phyloP scores from a whole-genome alignment of 2,329 filamentous ascomycete genomes.

The Paramyrothecium roridum region DNA sequence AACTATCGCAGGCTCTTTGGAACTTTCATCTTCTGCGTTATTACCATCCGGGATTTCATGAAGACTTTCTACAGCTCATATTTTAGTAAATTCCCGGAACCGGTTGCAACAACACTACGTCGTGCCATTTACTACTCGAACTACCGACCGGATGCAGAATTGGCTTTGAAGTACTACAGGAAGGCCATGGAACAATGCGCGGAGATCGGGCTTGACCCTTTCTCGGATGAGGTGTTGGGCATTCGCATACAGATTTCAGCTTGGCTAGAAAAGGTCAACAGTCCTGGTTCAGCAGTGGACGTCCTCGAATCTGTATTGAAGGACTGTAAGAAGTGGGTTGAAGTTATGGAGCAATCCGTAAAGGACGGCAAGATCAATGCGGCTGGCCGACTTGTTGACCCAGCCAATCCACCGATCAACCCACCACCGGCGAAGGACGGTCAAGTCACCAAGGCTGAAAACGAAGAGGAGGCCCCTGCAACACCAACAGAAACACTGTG shows the following conservation, averaged over 20 bases:
- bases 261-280: slow-evolving; percentile 74
- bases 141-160: slow-evolving; percentile 67
- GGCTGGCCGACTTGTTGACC: slow-evolving; percentile 27
- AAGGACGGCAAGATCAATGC: slow-evolving; percentile 43
- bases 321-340: slow-evolving; percentile 65
- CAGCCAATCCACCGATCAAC: slow-evolving; percentile 2
- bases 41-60: slow-evolving; percentile 42
- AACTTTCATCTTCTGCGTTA: slow-evolving; percentile 22
- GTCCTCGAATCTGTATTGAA: slow-evolving; percentile 73
- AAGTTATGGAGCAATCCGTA: slow-evolving; percentile 47
- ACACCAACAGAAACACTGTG: slow-evolving; percentile 44
- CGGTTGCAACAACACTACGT: slow-evolving; percentile 74
- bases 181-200: slow-evolving; percentile 72
- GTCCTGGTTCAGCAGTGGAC: slow-evolving; percentile 67
- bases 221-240: slow-evolving; percentile 86
- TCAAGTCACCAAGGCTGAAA: slow-evolving; percentile 12
- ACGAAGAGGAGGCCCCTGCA: slow-evolving; percentile 15
- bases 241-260: slow-evolving; percentile 79
- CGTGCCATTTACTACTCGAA: slow-evolving; percentile 86
- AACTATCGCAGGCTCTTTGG: slow-evolving; percentile 20
- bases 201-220: slow-evolving; percentile 77
- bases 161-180: slow-evolving; percentile 81
- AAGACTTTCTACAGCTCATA: slow-evolving; percentile 53
- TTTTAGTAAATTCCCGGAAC: slow-evolving; percentile 61
- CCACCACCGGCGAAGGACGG: neutral